Base-by-base conservation (phyloP, 768 basidiomycete genomes). In the Strobilomyces dryophilus region DNA sequence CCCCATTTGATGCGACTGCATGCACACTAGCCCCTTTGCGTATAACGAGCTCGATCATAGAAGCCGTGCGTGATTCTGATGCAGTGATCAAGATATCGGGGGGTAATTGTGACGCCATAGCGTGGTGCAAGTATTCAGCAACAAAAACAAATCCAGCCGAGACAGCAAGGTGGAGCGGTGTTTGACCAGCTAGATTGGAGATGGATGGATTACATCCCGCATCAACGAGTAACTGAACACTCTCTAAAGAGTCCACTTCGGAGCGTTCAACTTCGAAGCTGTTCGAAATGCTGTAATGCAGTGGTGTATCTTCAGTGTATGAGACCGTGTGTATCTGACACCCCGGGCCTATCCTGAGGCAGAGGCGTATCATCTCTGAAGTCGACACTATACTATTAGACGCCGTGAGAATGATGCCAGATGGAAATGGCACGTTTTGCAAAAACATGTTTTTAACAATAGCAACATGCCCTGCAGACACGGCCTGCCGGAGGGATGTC, bases 121-220 rank as follows among this genome's bases (percentile, higher is more conserved):
- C n/a, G n/a, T n/a, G 11, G 14, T 56, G 47, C 18, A 60, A n/a
- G 27, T 50, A 44, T 2, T 50, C 26, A 14, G 31, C 24, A 1
- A 61, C 3, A 3, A 51, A 36, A 5, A 42, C 0, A n/a, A 18
- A 29, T 31, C 48, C 48, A 5, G 4, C 11, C 11, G 8, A 10
- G 8, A 14, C 35, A 0, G 53, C 58, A n/a, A 35, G 21, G 11
- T 52, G 47, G 0, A 60, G 36, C 0, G 48, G 18, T 1, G 50
- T 56, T 18, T 44, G 6, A 3, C 45, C 41, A 17, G 11, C 17
- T 1, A 31, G 17, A 8, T 60, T 50, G 10, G 5, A 7, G 4
- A 6, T 2, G n/a, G 39, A 46, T 11, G 51, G 43, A 24, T 49
- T n/a, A 17, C 60, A 58, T 11, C 60, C 60, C 0, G 60, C 55